These are phyloP conservation scores for Cornus controversa DNA, from an alignment of 148 eudicot genomes.

Conservation along the genomic window DNA sequence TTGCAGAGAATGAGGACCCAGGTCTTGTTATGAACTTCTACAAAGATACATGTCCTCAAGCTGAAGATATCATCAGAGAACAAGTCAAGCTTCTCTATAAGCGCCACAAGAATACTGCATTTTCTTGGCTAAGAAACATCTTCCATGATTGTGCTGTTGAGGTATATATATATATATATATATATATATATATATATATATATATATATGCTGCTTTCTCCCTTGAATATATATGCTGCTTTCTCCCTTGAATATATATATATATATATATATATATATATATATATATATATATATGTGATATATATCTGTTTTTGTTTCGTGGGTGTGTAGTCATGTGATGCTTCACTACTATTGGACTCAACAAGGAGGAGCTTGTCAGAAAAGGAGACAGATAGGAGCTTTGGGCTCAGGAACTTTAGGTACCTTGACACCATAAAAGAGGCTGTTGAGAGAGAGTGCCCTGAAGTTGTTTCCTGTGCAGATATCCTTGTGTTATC, in stretches of 20 bases:
- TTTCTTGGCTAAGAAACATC: slow-evolving; percentile 91
- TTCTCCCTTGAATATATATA: neutral
- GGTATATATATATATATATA: slow-evolving; percentile 26
- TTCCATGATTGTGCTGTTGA: slow-evolving; percentile 87
- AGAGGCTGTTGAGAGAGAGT: slow-evolving; percentile 82
- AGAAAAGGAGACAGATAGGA: slow-evolving; percentile 83
- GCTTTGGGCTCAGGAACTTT: slow-evolving; percentile 81
- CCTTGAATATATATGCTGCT: neutral
- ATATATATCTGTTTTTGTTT: neutral
- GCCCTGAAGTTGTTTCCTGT: slow-evolving; percentile 83
- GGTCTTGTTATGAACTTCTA: slow-evolving; percentile 84
- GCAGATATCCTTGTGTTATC: slow-evolving; percentile 79
- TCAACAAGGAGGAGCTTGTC: slow-evolving; percentile 83
- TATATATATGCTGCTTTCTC: neutral
- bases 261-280: neutral
- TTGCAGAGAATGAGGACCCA: slow-evolving; percentile 46
- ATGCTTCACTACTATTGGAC: slow-evolving; percentile 78
- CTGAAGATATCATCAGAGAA: slow-evolving; percentile 76
- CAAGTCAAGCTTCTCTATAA: slow-evolving; percentile 81
- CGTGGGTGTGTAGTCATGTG: slow-evolving; percentile 52
- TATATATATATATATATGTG: neutral
- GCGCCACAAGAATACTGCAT: slow-evolving; percentile 92
- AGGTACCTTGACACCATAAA: slow-evolving; percentile 79
- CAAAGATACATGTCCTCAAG: slow-evolving; percentile 91
- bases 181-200: neutral